These are phyloP conservation scores for Bryopsis sp. DNA, from an alignment of 139 green algal genomes.

Conservation along the genomic window DNA sequence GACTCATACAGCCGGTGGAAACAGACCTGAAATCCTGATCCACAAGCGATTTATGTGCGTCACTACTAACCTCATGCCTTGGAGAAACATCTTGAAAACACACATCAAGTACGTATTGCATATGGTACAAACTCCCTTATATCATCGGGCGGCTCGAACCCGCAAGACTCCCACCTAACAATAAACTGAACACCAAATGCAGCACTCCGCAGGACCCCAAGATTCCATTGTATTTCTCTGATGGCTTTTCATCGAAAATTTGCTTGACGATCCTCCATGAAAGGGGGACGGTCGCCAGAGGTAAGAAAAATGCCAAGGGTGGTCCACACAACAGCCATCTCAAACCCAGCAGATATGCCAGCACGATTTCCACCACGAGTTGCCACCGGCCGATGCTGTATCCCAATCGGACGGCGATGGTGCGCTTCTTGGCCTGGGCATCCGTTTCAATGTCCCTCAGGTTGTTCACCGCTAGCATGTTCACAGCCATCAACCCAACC, in stretches of 20 bases:
- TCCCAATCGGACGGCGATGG: conserved; percentile 18
- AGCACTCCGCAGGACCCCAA: background rate
- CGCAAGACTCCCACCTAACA: background rate
- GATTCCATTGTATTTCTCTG: background rate
- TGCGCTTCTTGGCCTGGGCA: conserved; percentile 19
- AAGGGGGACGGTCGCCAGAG: conserved; percentile 5
- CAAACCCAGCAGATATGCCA: background rate
- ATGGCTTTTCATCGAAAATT: conserved; percentile 2
- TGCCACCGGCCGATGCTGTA: conserved; percentile 12
- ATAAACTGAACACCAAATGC: conserved; percentile 8
- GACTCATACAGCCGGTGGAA: too few relatives aligned
- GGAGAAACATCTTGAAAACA: too few relatives aligned
- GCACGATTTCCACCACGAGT: background rate
- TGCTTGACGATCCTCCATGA: background rate
- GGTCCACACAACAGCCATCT: background rate
- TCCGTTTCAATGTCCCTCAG: conserved; percentile 23
- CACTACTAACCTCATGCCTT: too few relatives aligned
- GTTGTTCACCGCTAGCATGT: conserved; percentile 30
- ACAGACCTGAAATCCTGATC: too few relatives aligned
- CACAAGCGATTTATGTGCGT: too few relatives aligned
- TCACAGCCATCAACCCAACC: conserved; percentile 20
- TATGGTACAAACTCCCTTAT: too few relatives aligned
- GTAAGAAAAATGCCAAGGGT: background rate
- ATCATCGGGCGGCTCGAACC: too few relatives aligned
- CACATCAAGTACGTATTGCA: too few relatives aligned